Evolutionary conservation across 495 filamentous ascomycete genomes (phyloP).

Genomic region (Penicillium goetzii): DNA sequence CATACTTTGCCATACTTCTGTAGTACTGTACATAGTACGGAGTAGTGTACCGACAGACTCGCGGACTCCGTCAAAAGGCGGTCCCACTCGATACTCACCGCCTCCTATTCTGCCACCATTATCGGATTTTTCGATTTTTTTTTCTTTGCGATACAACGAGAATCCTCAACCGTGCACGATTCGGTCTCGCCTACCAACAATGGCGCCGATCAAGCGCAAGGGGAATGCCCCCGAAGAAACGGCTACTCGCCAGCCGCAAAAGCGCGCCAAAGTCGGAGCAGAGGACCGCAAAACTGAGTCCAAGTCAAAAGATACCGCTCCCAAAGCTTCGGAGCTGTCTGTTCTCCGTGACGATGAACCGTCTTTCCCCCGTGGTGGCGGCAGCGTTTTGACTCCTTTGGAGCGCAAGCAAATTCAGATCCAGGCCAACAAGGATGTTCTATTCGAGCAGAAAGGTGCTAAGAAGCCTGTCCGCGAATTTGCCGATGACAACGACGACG

Average conservation of each 20-base stretch:
- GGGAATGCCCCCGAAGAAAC: constrained; percentile 45
- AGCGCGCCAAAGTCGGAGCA: constrained; percentile 50
- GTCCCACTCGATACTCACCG: constrained; percentile 20
- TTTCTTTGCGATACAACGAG: constrained; percentile 34
- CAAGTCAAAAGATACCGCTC: constrained; percentile 40
- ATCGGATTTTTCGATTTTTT: constrained; percentile 47
- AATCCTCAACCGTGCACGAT: constrained; percentile 35
- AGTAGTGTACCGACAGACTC: no score
- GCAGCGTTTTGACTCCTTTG: constrained; percentile 84
- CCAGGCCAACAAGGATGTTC: constrained; percentile 86
- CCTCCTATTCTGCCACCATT: constrained; percentile 29
- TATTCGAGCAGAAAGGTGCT: constrained; percentile 81
- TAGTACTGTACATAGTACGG: no score
- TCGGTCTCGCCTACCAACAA: constrained; percentile 40
- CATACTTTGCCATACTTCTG: no score
- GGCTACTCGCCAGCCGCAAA: constrained; percentile 46
- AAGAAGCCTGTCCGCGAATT: constrained; percentile 49
- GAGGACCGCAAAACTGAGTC: constrained; percentile 42
- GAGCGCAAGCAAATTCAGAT: constrained; percentile 97
- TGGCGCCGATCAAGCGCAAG: constrained; percentile 61
- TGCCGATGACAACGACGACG: constrained; percentile 48
- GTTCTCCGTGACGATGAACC: constrained; percentile 76
- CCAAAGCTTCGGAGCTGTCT: constrained; percentile 50
- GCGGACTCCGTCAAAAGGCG: constrained; percentile 11
- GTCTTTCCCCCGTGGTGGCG: constrained; percentile 91